Conservation (phyloP, 2,329 filamentous ascomycete genomes). For the Podosphaera aphanis region DNA sequence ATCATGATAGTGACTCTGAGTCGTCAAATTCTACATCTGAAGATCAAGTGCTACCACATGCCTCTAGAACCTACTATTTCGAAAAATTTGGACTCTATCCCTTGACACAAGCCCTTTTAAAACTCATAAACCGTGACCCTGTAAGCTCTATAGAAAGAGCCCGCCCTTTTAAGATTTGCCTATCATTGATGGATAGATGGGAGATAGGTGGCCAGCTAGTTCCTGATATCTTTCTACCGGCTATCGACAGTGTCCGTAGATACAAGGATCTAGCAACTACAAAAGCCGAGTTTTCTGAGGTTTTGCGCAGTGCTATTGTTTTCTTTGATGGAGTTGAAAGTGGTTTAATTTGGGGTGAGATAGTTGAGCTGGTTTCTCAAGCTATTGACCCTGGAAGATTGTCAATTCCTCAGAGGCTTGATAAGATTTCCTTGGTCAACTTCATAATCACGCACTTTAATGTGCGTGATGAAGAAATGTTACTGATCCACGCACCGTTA, state of each 20-base stretch:
- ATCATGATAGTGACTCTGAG: constrained; percentile 25
- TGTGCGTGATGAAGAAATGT: constrained; percentile 86
- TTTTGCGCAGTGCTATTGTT: constrained; percentile 74
- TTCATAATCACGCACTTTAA: constrained; percentile 84
- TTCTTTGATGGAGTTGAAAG: constrained; percentile 98
- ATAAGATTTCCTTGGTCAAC: constrained; percentile 47
- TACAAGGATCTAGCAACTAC: constrained; percentile 43
- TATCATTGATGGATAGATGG: constrained; percentile 96
- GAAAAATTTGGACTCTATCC: constrained; percentile 53
- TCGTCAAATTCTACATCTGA: constrained; percentile 18
- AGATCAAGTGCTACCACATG: constrained; percentile 13
- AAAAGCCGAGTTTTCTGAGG: constrained; percentile 59
- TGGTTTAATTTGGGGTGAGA: constrained; percentile 70
- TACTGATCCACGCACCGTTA: constrained; percentile 62
- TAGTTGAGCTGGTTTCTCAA: constrained; percentile 42
- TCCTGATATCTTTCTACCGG: constrained; percentile 67
- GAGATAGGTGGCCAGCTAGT: constrained; percentile 83
- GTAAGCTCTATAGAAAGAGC: constrained; percentile 42
- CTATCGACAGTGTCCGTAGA: constrained; percentile 53
- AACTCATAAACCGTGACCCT: constrained; percentile 41
- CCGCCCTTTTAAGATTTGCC: constrained; percentile 69
- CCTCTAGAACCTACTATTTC: constrained; percentile 56
- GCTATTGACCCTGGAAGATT: constrained; percentile 26
- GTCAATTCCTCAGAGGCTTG: constrained; percentile 22
- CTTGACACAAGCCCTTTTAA: constrained; percentile 49